These are phyloP conservation scores for Fusarium falciforme DNA, from an alignment of 2,329 filamentous ascomycete species.

Conservation along the genomic window DNA sequence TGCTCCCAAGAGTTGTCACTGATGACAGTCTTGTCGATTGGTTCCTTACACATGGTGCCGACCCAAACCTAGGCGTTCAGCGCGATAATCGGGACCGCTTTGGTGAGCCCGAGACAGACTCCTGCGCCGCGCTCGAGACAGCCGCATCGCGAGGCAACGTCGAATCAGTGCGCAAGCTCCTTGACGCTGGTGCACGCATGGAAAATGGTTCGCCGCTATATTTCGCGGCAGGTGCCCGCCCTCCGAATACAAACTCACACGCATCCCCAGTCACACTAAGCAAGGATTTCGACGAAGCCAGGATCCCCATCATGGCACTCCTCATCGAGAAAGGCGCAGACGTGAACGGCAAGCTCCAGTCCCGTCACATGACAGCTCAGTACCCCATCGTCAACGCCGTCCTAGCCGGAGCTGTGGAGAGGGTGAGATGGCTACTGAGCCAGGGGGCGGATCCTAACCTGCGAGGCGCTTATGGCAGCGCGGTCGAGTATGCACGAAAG, in stretches of 20 bases:
- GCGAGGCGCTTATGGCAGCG: conserved; percentile 28
- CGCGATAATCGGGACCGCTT: conserved; percentile 12
- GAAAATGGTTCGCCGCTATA: conserved; percentile 30
- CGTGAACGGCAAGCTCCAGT: conserved; percentile 17
- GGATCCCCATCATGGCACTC: conserved; percentile 30
- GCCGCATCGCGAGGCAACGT: conserved; percentile 12
- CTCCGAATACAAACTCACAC: conserved; percentile 2
- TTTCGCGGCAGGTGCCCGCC: conserved; percentile 19
- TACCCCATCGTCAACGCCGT: conserved; percentile 36
- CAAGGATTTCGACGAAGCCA: conserved; percentile 12
- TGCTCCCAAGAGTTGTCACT: conserved; percentile 19
- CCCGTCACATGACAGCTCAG: conserved; percentile 10
- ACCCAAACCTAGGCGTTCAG: conserved; percentile 33
- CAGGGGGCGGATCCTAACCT: conserved; percentile 28
- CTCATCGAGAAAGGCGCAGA: conserved; percentile 23
- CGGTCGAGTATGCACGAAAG: conserved; percentile 7
- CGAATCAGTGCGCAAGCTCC: conserved; percentile 19
- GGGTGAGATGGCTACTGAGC: conserved; percentile 31
- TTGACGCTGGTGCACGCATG: conserved; percentile 24
- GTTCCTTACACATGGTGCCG: conserved; percentile 34
- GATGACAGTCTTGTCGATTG: conserved; percentile 24
- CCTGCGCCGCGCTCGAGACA: conserved; percentile 21
- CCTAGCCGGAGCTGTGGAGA: conserved; percentile 30
- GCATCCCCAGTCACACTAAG: not conserved
- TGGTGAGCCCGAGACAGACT: conserved; percentile 22